Base-by-base conservation (phyloP, 176 grass and related monocot genomes). In the Ananas comosus region DNA sequence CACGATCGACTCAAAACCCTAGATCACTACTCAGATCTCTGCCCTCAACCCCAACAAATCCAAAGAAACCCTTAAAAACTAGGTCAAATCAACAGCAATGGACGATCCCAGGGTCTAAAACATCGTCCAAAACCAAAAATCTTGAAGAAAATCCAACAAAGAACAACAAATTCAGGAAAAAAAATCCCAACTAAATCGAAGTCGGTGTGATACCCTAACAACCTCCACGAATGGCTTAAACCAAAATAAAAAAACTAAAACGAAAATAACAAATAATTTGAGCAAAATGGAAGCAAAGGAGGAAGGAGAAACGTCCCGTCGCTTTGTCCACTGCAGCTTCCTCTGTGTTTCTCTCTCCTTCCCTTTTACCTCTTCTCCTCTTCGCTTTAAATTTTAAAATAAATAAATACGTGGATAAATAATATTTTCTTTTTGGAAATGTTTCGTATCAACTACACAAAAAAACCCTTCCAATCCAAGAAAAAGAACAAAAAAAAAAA, bases 371-470 rank as follows among this genome's bases (percentile, higher is more conserved):
- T 22, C 56, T 19, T 61, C 56, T 61, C 7, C 17, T 18, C 16
- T 22, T 61, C 10, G 7, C 21, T 61, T 61, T 18, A 25, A 25
- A 61, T 24, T 77, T 21, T 22, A 12, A 65, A 71, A 75, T 69
- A 58, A 73, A 42, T 25, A 77, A 70, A 77, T 80, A 69, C 57
- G 64, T 70, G 64, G 53, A 23, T 52, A 49, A 69, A 83, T 73
- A 77, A 77, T 73, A 66, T 19, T 48, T 68, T 73, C 48, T 28
- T 70, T 76, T 27, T 19, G 13, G 72, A 56, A 74, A 66, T 74
- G 74, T 78, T 84, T 85, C 79, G 69, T 71, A 85, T 70, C 73
- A 12, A 53, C 76, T 72, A 75, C 66, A 64, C 51, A 73, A 64
- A 49, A 13, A 53, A 33, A 2, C 56, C 54, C 7, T 29, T 64